Conservation (phyloP, 1,284 basidiomycete genomes). For the Marasmius oreades region DNA sequence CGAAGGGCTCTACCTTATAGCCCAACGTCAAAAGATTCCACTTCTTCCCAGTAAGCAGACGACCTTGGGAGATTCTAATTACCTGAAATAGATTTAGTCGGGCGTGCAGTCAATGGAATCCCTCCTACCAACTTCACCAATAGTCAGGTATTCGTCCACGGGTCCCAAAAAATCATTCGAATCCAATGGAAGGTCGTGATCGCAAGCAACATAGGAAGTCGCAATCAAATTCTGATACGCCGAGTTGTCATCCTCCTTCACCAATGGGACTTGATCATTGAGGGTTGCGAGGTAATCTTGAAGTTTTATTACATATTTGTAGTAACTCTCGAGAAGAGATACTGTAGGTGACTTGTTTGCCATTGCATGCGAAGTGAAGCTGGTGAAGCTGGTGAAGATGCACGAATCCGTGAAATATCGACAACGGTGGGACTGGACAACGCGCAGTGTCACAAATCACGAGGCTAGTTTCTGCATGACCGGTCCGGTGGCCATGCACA, state of each 20-base stretch:
- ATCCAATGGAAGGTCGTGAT: background rate
- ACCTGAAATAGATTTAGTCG: background rate
- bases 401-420: no score
- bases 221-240: constrained; percentile 39
- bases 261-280: constrained; percentile 7
- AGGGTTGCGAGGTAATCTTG: constrained; percentile 35
- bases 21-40: background rate
- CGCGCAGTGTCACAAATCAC: background rate
- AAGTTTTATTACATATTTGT: constrained; percentile 31
- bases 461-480: no score
- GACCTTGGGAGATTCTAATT: background rate
- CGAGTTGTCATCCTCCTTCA: constrained; percentile 30
- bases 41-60: background rate
- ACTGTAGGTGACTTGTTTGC: constrained; percentile 12
- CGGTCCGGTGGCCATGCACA: background rate
- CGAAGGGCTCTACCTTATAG: background rate
- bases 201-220: constrained; percentile 39
- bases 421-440: no score
- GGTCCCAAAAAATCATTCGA: background rate
- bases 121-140: background rate
- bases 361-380: background rate
- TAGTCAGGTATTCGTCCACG: background rate
- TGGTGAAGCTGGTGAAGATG: no score
- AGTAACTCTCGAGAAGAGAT: constrained; percentile 32
- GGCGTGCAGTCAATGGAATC: background rate